A percentile compares a stretch with the other conserved stretches of the same genome.
phyloP scores from a whole-genome alignment of 2,329 filamentous ascomycete genomes.

The Waltergamsia citrina region DNA sequence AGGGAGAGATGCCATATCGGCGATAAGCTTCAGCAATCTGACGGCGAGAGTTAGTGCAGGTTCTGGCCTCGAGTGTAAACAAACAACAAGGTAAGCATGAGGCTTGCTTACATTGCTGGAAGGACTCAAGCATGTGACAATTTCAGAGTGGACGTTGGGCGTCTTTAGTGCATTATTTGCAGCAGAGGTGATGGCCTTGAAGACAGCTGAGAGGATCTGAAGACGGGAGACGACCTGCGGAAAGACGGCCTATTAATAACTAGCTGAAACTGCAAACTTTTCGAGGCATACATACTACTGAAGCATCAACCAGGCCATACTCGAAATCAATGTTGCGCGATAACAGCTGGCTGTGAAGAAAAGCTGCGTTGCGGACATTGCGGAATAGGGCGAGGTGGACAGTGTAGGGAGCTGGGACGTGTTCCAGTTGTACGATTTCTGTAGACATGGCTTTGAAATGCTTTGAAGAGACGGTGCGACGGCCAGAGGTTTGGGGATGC shows the following conservation, averaged over 20 bases:
- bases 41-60: too few species aligned
- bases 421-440: conserved; percentile 63
- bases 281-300: conserved; percentile 44
- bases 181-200: conserved; percentile 63
- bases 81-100: neutral
- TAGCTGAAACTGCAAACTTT: neutral
- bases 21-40: conserved; percentile 90
- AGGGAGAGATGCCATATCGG: conserved; percentile 69
- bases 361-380: conserved; percentile 66
- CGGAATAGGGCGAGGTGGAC: conserved; percentile 70
- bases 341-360: conserved; percentile 76
- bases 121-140: conserved; percentile 69
- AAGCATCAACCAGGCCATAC: conserved; percentile 88
- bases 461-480: too few species aligned
- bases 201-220: conserved; percentile 68
- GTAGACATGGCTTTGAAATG: too few species aligned
- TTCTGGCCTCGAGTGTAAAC: neutral
- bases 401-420: conserved; percentile 57
- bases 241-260: neutral
- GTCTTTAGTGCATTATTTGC: conserved; percentile 58
- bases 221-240: conserved; percentile 57
- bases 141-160: conserved; percentile 81
- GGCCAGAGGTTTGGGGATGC: too few species aligned
- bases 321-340: conserved; percentile 77
- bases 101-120: conserved; percentile 63